Evolutionary conservation across 495 filamentous ascomycete species (phyloP), one percentile per base, ranked within the genome.

Genomic region (Baudoinia panamericana): DNA sequence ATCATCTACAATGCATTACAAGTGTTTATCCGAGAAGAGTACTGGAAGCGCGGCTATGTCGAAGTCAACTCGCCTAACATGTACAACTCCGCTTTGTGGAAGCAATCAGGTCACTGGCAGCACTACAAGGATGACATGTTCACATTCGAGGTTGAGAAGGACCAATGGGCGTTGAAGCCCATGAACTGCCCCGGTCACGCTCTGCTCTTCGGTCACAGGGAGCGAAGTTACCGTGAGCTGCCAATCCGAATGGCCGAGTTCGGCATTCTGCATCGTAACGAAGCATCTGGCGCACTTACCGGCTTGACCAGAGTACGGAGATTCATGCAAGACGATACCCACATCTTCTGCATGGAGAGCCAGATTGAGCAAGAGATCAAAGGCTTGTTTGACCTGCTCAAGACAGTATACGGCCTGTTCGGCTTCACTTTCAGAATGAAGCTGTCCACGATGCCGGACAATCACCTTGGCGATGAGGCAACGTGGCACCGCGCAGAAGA

Each of bases 61-160:
- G 90, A 97, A 59, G 90, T 96, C 34, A 82, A 86, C 54, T 81
- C 86, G 4, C 92, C 90, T 8, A 96, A 95, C 60, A 93, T 96
- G 79, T 97, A 81, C 61, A 87, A 94, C 47, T 69, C 78, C 11
- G 68, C 78, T 4, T 66, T 97, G 19, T 96, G 90, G 92, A 85
- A 95, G 63, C 79, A 72, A 5, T 92, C 84, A 12, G 90, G 92
- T 31, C 90, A 97, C 60, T 92, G 85, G 84, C 74, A 78, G 31
- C 83, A 95, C 56, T 97, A 97, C 70, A 71, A 83, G 48, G 88
- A 96, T 20, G 84, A 93, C 60, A 96, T 97, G 90, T 96, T 96
- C 65, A 74, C 78, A 26, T 71, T 96, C 41, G 77, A 92, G 24
- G 72, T 87, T 24, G 85, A 96, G 55, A 94, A 96, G 69, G 76